Percentiles rank a stretch among this genome's conserved stretches.
Evolutionary conservation across 1,284 basidiomycete genomes (phyloP).

Genomic region (Leccinum angustisporum): DNA sequence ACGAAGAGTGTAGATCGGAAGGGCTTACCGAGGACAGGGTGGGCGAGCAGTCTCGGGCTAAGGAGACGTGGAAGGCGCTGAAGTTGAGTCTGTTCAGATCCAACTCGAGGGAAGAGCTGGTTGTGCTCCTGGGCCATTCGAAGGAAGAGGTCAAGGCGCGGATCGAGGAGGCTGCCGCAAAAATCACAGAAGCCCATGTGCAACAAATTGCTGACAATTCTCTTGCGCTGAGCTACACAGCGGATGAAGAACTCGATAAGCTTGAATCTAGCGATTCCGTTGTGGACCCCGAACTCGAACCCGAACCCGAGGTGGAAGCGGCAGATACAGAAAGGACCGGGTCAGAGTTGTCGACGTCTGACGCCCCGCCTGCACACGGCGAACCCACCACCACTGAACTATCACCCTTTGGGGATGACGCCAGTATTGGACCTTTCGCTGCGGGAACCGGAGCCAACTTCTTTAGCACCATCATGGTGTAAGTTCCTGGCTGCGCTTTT

Average conservation of each 20-base stretch:
- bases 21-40: too few species aligned
- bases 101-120: constrained; percentile 66
- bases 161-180: constrained; percentile 81
- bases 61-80: too few species aligned
- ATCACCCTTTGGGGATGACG: too few species aligned
- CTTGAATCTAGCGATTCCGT: constrained; percentile 60
- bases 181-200: constrained; percentile 51
- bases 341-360: constrained; percentile 47
- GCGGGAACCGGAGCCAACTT: too few species aligned
- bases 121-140: constrained; percentile 90
- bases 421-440: too few species aligned
- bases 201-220: constrained; percentile 23
- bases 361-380: too few species aligned
- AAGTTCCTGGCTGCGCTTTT: constrained; percentile 37
- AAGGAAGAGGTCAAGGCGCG: constrained; percentile 82
- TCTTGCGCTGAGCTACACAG: constrained; percentile 34
- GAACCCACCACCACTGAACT: too few species aligned
- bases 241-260: constrained; percentile 43
- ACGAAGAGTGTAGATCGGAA: too few species aligned
- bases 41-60: too few species aligned
- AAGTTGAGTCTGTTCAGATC: too few species aligned
- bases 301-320: constrained; percentile 43
- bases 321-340: constrained; percentile 58
- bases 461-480: constrained; percentile 66
- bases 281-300: constrained; percentile 63